phyloP scores from a whole-genome alignment of 495 filamentous ascomycete species.

The Melanomma pulvis-pyrius region DNA sequence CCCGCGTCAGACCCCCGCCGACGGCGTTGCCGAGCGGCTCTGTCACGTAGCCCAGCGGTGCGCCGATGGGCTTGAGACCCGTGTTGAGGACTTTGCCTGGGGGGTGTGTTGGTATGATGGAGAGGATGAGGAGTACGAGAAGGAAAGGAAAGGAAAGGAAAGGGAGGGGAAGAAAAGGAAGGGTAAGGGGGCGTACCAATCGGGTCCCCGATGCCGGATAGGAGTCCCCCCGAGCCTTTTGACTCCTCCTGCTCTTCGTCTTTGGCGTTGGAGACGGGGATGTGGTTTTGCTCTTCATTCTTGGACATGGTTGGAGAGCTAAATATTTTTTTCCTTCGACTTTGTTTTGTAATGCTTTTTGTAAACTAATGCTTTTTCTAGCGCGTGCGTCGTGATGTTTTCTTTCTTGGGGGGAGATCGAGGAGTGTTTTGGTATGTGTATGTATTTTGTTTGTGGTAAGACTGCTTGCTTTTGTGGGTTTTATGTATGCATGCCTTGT shows the following conservation, averaged over 20 bases:
- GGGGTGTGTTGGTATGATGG: constrained; percentile 10
- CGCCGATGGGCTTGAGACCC: constrained; percentile 37
- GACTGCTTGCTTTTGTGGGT: too few relatives aligned
- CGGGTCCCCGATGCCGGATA: constrained; percentile 33
- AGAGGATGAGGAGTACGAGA: not conserved
- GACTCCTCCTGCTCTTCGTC: constrained; percentile 22
- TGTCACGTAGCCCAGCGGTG: constrained; percentile 27
- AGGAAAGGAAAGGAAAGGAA: not conserved
- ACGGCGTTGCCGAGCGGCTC: constrained; percentile 34
- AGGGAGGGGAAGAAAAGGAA: not conserved
- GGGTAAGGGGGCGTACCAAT: constrained; percentile 15
- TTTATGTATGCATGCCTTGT: too few relatives aligned
- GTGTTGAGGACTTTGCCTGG: constrained; percentile 34
- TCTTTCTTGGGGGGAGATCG: too few relatives aligned
- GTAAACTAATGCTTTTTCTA: too few relatives aligned
- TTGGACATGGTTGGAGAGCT: constrained; percentile 31
- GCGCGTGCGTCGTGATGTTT: too few relatives aligned
- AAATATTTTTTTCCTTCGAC: too few relatives aligned
- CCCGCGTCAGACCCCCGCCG: constrained; percentile 37
- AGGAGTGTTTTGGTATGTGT: too few relatives aligned
- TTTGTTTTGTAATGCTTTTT: too few relatives aligned
- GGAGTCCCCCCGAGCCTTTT: constrained; percentile 28
- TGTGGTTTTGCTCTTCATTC: constrained; percentile 26
- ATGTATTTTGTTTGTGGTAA: too few relatives aligned
- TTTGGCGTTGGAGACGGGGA: constrained; percentile 3